Conservation (phyloP, 306 rosid species). For the Astragalus membranaceus region DNA sequence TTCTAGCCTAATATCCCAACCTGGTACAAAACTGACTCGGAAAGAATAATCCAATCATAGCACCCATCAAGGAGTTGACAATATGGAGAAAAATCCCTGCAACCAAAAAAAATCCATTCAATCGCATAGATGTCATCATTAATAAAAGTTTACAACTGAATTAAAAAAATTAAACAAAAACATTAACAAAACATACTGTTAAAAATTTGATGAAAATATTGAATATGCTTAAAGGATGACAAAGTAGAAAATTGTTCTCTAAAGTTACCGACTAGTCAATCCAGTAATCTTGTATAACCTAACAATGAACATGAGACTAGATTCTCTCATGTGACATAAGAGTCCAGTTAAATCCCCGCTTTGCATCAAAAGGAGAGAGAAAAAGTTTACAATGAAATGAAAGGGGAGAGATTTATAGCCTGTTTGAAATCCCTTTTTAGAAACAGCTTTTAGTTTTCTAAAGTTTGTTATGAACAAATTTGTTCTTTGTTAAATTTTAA, state of each 20-base stretch:
- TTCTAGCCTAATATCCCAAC: slow-evolving; percentile 16
- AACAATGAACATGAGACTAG: not conserved
- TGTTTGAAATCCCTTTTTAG: too few species aligned
- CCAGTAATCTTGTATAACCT: too few species aligned
- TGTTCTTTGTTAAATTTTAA: too few species aligned
- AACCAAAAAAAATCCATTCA: slow-evolving; percentile 12
- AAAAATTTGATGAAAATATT: not conserved
- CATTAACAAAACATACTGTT: not conserved
- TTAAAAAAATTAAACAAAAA: not conserved
- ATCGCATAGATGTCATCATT: not conserved
- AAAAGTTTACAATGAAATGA: too few species aligned
- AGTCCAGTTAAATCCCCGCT: too few species aligned
- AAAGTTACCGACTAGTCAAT: too few species aligned
- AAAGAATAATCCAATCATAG: slow-evolving; percentile 17
- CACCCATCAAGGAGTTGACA: slow-evolving; percentile 23
- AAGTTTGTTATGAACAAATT: too few species aligned
- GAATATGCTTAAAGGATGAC: not conserved
- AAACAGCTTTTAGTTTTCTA: too few species aligned
- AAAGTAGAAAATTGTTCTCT: not conserved
- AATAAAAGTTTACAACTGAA: not conserved
- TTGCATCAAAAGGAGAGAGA: too few species aligned
- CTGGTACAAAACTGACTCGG: slow-evolving; percentile 5
- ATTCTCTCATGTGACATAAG: too few species aligned
- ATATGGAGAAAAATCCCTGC: slow-evolving; percentile 22
- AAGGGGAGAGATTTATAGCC: too few species aligned